Percentiles rank a stretch among this genome's conserved stretches.
phyloP scores from a whole-genome alignment of 1,139 yeast genomes.

The Kodamaea suecica region DNA sequence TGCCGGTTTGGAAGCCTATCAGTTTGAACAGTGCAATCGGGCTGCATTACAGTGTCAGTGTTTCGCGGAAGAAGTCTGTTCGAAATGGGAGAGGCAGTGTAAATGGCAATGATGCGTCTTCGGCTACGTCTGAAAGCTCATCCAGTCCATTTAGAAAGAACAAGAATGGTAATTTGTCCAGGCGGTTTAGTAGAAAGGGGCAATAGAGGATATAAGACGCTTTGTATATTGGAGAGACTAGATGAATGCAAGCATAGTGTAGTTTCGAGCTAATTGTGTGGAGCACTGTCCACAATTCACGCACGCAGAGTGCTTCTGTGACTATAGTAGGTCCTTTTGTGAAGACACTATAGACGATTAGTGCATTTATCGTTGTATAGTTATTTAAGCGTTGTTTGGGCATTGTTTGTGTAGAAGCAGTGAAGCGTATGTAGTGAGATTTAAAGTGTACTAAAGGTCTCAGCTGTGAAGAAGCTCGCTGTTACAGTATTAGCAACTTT shows the following conservation, averaged over 20 bases:
- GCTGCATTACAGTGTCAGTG: background rate
- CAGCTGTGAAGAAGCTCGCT: too few relatives aligned
- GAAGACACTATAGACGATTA: too few relatives aligned
- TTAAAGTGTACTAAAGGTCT: too few relatives aligned
- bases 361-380: too few relatives aligned
- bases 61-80: background rate
- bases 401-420: too few relatives aligned
- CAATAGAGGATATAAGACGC: background rate
- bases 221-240: background rate
- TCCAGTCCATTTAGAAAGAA: constrained; percentile 4
- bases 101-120: background rate
- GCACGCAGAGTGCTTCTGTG: too few relatives aligned
- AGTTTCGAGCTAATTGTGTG: too few relatives aligned
- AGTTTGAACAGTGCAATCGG: constrained; percentile 12
- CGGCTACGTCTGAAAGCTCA: background rate
- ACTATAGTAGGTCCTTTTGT: too few relatives aligned
- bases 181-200: constrained; percentile 13
- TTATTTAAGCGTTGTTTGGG: too few relatives aligned
- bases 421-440: too few relatives aligned
- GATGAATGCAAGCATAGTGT: background rate
- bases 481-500: too few relatives aligned
- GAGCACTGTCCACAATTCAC: too few relatives aligned
- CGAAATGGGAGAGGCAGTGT: background rate
- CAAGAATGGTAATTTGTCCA: constrained; percentile 13
- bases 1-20: constrained; percentile 32